A percentile compares a stretch with the other conserved stretches of the same genome.
These are phyloP conservation scores for Talaromyces proteolyticus DNA, from an alignment of 495 filamentous ascomycete species.

Conservation along the genomic window DNA sequence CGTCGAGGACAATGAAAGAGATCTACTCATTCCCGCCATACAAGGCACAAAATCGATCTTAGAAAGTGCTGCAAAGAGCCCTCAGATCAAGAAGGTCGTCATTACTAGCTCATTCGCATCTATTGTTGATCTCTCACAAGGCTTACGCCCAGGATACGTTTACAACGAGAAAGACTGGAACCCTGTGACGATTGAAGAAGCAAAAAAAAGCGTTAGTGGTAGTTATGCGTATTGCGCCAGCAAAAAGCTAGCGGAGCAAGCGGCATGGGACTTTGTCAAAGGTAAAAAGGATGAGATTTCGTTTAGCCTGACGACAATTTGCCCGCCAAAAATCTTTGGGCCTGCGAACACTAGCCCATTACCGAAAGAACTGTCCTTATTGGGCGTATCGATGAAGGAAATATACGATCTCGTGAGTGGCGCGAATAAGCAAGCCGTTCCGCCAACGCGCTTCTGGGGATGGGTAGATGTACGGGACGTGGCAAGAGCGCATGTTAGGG, in stretches of 20 bases:
- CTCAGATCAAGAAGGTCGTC: background rate
- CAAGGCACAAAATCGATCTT: background rate
- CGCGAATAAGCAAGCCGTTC: background rate
- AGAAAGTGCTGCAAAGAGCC: background rate
- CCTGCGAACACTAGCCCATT: background rate
- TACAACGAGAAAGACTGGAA: conserved; percentile 17
- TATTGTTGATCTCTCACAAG: background rate
- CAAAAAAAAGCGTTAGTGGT: conserved; percentile 22
- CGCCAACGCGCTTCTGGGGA: background rate
- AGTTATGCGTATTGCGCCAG: conserved; percentile 28
- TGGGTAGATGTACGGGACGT: conserved; percentile 42
- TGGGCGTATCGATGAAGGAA: background rate
- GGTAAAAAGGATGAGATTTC: background rate
- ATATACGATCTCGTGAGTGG: background rate
- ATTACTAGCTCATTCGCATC: conserved; percentile 2
- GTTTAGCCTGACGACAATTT: background rate
- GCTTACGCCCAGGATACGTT: background rate
- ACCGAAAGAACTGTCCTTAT: background rate
- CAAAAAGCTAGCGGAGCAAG: background rate
- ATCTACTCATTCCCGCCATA: conserved; percentile 1
- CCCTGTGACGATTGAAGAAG: conserved; percentile 69
- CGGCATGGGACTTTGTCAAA: background rate
- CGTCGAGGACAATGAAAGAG: conserved; percentile 14
- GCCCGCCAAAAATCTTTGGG: background rate
- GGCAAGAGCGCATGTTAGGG: conserved; percentile 25